phyloP scores from a whole-genome alignment of 2,329 filamentous ascomycete species.

The Hymenoscyphus repandus region DNA sequence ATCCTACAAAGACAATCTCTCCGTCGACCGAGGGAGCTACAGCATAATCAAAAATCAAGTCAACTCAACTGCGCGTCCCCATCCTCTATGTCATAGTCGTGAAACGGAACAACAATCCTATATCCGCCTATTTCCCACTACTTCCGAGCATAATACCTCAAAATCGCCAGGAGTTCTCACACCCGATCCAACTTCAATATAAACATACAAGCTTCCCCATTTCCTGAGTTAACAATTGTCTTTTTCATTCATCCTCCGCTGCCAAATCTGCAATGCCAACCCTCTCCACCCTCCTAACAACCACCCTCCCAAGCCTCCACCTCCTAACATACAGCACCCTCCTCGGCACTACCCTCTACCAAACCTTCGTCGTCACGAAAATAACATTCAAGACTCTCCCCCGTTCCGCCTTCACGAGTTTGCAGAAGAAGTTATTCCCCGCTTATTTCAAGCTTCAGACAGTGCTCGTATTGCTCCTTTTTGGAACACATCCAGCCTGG shows the following conservation, averaged over 20 bases:
- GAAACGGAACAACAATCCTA: too few species aligned
- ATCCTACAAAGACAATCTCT: too few species aligned
- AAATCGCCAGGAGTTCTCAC: too few species aligned
- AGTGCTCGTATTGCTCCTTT: slow-evolving; percentile 32
- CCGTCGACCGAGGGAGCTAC: too few species aligned
- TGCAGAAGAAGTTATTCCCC: slow-evolving; percentile 38
- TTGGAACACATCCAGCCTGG: slow-evolving; percentile 28
- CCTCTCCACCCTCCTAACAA: slow-evolving; percentile 1
- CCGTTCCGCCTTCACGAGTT: slow-evolving; percentile 32
- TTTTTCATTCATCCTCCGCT: too few species aligned
- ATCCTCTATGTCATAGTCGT: too few species aligned
- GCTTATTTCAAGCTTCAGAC: slow-evolving; percentile 36
- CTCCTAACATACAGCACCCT: slow-evolving; percentile 6
- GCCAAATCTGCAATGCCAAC: neutral
- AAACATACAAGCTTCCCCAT: too few species aligned
- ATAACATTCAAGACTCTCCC: slow-evolving; percentile 34
- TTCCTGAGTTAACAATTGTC: too few species aligned
- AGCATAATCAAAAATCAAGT: neutral
- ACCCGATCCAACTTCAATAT: too few species aligned
- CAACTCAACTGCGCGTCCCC: neutral
- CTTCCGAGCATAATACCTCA: too few species aligned
- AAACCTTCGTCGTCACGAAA: slow-evolving; percentile 38
- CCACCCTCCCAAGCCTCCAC: neutral
- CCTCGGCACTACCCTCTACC: slow-evolving; percentile 6
- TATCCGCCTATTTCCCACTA: too few species aligned